Evolutionary conservation across 2,329 filamentous ascomycete species (phyloP).

Genomic region (Sordariomycetes sp.): DNA sequence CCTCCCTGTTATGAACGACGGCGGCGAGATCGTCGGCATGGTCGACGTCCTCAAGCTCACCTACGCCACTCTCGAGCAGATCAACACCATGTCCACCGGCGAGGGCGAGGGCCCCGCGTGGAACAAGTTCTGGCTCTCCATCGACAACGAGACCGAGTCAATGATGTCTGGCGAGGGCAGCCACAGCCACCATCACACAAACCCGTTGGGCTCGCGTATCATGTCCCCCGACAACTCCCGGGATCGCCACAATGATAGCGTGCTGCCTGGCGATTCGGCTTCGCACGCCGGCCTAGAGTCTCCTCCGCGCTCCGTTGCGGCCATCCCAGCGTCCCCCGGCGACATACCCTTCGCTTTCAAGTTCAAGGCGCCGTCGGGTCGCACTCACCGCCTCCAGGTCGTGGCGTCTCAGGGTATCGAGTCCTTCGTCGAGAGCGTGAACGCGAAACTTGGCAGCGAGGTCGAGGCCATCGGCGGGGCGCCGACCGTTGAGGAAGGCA

Average conservation of each 20-base stretch:
- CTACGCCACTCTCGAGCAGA: constrained; percentile 93
- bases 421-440: constrained; percentile 64
- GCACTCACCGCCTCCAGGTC: constrained; percentile 85
- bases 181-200: constrained; percentile 44
- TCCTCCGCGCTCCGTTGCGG: constrained; percentile 51
- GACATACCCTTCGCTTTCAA: constrained; percentile 92
- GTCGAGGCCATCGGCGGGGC: constrained; percentile 71
- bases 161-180: constrained; percentile 87
- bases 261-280: constrained; percentile 86
- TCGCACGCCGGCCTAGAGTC: constrained; percentile 80
- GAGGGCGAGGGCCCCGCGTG: constrained; percentile 93
- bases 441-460: constrained; percentile 74
- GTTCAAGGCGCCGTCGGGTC: constrained; percentile 93
- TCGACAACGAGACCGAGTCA: constrained; percentile 89
- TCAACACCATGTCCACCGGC: constrained; percentile 82
- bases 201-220: constrained; percentile 45
- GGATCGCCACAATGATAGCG: constrained; percentile 64
- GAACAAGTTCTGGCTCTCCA: constrained; percentile 99
- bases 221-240: constrained; percentile 69
- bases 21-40: constrained; percentile 97
- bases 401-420: constrained; percentile 67
- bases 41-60: constrained; percentile 97
- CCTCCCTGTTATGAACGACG: constrained; percentile 94
- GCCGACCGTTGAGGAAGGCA: constrained; percentile 66
- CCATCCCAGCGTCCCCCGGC: constrained; percentile 37